Evolutionary conservation across 495 filamentous ascomycete genomes (phyloP), one percentile per base, ranked within the genome.

Genomic region (Aspergillus homomorphus): DNA sequence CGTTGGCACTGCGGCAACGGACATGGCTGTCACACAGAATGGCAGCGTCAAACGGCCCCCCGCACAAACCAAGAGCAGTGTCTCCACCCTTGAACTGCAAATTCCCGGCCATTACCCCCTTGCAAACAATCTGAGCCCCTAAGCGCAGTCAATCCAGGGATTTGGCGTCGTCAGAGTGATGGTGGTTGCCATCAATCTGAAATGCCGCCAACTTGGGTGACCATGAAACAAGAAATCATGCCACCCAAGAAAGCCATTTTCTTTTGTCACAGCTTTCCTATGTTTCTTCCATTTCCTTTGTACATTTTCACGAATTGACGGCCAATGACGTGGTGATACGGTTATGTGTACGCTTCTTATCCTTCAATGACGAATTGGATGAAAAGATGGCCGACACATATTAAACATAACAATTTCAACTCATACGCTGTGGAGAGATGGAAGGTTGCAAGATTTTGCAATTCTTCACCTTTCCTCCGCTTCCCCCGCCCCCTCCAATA

Each of bases 41-140:
- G 48, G 48, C 15, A 28, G 23, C 30, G 48, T 15, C 23, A 61
- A 46, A 23, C 68, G 61, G 19, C 53, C 66, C 30, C 24, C 60
- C 0, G 61, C 58, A 19, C 45, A 66, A 38, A 62, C 60, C 30
- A 73, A 76, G 61, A 68, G 64, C 48, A 70, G 67, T 23, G 45
- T 63, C 10, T 69, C 70, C 5, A 64, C 65, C 0, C 50, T 75
- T 38, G 73, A 72, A 50, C 57, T 72, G 62, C 66, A 70, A 48
- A 75, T 77, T n/a, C 74, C 74, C 0, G 74, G 74, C 19, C 69
- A 66, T 45, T 77, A 56, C 51, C 74, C 74, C 12, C 72, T 63
- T 15, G 65, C 69, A 38, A 38, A 38, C 51, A 68, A 70, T 59
- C 62, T 74, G 54, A 60, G 67, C 0, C 70, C 67, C 51, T 76